phyloP scores from a whole-genome alignment of 768 basidiomycete genomes.

The Kwoniella europaea region DNA sequence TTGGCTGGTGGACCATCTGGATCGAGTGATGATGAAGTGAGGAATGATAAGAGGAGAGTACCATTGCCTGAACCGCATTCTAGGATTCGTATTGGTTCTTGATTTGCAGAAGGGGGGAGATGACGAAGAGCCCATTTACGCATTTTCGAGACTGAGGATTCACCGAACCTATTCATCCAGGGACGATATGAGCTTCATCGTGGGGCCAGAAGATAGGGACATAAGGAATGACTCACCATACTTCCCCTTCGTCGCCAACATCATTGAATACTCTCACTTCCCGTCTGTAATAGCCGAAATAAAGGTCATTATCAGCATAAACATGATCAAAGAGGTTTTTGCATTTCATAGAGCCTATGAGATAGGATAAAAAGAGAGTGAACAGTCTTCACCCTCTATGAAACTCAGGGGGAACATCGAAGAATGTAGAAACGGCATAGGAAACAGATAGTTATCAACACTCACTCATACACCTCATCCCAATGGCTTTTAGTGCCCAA shows the following conservation, averaged over 20 bases:
- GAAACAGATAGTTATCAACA: not conserved
- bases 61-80: conserved; percentile 61
- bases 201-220: not conserved
- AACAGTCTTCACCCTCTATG: too few relatives aligned
- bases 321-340: not conserved
- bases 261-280: conserved; percentile 59
- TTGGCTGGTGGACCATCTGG: not conserved
- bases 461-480: conserved; percentile 57
- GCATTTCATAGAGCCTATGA: too few relatives aligned
- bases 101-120: conserved; percentile 37
- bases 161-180: conserved; percentile 55
- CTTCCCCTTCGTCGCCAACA: conserved; percentile 61
- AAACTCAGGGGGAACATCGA: not conserved
- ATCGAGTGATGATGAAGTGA: conserved; percentile 23
- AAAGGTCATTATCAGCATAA: not conserved
- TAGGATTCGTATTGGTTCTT: conserved; percentile 45
- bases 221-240: conserved; percentile 56
- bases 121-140: conserved; percentile 59
- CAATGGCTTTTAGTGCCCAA: conserved; percentile 59
- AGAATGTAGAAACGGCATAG: too few relatives aligned
- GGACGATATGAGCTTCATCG: not conserved
- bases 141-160: conserved; percentile 59
- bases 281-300: conserved; percentile 32
- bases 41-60: conserved; percentile 57
- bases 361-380: too few relatives aligned